Percentiles rank a stretch among this genome's conserved stretches.
Evolutionary conservation across 495 filamentous ascomycete species (phyloP).

Genomic region (Talaromyces ruber): DNA sequence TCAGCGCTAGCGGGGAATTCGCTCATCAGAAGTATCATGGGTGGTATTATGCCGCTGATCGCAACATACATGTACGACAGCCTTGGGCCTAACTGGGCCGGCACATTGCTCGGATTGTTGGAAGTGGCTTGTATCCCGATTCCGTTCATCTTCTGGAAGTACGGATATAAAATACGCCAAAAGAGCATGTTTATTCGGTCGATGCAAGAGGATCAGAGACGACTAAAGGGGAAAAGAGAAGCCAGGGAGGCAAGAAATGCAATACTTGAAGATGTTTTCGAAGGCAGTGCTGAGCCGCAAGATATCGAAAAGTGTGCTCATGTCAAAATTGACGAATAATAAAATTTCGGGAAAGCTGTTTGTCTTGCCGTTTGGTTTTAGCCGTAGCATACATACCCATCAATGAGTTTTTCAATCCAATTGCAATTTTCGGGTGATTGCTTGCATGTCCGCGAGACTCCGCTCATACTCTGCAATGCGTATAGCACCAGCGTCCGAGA

Average conservation of each 20-base stretch:
- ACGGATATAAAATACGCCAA: slow-evolving; percentile 54
- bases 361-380: slow-evolving; percentile 2
- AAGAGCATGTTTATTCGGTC: slow-evolving; percentile 63
- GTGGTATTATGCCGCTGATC: slow-evolving; percentile 65
- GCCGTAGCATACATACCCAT: neutral
- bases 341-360: slow-evolving; percentile 6
- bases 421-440: slow-evolving; percentile 3
- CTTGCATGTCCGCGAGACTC: slow-evolving; percentile 24
- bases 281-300: neutral
- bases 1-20: slow-evolving; percentile 71
- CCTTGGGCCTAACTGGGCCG: slow-evolving; percentile 69
- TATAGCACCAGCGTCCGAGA: slow-evolving; percentile 58
- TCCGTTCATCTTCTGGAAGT: slow-evolving; percentile 59
- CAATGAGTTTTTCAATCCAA: neutral
- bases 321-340: neutral
- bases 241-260: slow-evolving; percentile 1
- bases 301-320: neutral
- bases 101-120: slow-evolving; percentile 73
- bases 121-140: slow-evolving; percentile 58
- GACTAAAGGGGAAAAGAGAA: slow-evolving; percentile 40
- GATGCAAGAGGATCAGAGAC: slow-evolving; percentile 64
- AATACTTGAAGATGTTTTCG: neutral
- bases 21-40: slow-evolving; percentile 58
- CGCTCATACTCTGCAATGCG: slow-evolving; percentile 57
- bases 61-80: slow-evolving; percentile 64